phyloP scores from a whole-genome alignment of 257 asterid species.

The Nicotiana benthamiana region DNA sequence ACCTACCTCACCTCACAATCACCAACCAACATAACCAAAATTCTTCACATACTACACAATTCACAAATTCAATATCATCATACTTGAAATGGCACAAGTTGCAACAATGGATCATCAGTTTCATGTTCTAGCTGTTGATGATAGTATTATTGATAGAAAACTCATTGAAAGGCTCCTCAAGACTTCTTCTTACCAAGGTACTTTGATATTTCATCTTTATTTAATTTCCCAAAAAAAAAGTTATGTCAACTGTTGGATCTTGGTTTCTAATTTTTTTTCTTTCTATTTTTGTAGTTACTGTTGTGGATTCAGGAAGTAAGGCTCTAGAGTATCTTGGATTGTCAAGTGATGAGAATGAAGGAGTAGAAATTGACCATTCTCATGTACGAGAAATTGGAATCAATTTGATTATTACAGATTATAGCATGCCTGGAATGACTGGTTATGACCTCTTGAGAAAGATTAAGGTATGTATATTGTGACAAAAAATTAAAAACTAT shows the following conservation, averaged over 20 bases:
- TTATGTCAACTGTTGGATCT: background rate
- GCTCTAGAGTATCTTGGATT: constrained; percentile 52
- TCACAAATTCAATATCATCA: background rate
- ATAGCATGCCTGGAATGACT: constrained; percentile 16
- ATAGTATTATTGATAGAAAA: constrained; percentile 49
- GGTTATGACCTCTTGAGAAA: constrained; percentile 13
- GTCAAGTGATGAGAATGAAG: constrained; percentile 20
- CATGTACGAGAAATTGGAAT: constrained; percentile 6
- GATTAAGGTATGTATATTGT: background rate
- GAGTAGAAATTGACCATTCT: background rate
- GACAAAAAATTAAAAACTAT: background rate
- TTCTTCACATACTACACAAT: background rate
- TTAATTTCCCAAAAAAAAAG: background rate
- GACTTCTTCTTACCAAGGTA: constrained; percentile 51
- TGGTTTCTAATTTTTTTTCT: constrained; percentile 4
- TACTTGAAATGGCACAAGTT: constrained; percentile 21
- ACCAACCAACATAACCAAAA: background rate
- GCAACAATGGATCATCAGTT: constrained; percentile 43
- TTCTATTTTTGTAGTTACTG: constrained; percentile 33
- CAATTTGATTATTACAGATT: constrained; percentile 16
- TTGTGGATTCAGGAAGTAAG: constrained; percentile 56
- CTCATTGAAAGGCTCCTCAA: constrained; percentile 53
- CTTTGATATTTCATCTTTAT: background rate
- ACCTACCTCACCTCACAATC: background rate
- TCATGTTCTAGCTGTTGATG: constrained; percentile 62